Base-by-base conservation (phyloP, 2,329 filamentous ascomycete genomes). In the Aspergillus pseudoterreus region DNA sequence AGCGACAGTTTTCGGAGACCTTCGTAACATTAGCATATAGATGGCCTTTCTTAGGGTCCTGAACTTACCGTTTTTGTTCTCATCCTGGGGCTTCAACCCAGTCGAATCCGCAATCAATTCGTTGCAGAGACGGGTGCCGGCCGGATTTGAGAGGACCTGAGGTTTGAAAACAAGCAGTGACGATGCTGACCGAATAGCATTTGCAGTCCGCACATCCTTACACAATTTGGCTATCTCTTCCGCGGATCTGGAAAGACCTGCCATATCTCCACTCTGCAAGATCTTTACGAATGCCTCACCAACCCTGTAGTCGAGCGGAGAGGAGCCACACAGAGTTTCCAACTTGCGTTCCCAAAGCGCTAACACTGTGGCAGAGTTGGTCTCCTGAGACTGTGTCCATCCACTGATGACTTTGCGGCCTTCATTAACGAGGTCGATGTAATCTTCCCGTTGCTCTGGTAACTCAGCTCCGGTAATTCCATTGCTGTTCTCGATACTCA, bases 91-190 rank as follows among this genome's bases (percentile, higher is more conserved):
- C 22, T 79, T 75, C n/a, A 79, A 58, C 4, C 75, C 79, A 2
- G 82, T 85, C n/a, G 81, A 69, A 55, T 82, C 79, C 12, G 82
- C 79, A 43, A 86, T 71, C 30, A 85, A 63, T 60, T 85, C 82
- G 60, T 84, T 86, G 62, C 79, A 83, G 47, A 82, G 68, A 52
- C 78, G 72, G 51, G 74, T 75, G 33, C 80, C 75, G 6, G 74
- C 65, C 36, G 75, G 73, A 15, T 73, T 77, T 4, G 72, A 69
- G 1, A 76, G 65, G 4, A 84, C 69, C 3, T 75, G 72, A 21
- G 77, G 74, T 41, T 75, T 75, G 53, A 78, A 73, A 2, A 77
- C 75, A 39, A 72, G 70, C 30, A 85, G 58, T 55, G 75, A 74
- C 2, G 77, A 74, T 32, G 77, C 65, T 1, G 79, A 71, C 8